These are phyloP conservation scores for Candolleomyces eurysporus DNA, from an alignment of 768 basidiomycete genomes.

Conservation along the genomic window DNA sequence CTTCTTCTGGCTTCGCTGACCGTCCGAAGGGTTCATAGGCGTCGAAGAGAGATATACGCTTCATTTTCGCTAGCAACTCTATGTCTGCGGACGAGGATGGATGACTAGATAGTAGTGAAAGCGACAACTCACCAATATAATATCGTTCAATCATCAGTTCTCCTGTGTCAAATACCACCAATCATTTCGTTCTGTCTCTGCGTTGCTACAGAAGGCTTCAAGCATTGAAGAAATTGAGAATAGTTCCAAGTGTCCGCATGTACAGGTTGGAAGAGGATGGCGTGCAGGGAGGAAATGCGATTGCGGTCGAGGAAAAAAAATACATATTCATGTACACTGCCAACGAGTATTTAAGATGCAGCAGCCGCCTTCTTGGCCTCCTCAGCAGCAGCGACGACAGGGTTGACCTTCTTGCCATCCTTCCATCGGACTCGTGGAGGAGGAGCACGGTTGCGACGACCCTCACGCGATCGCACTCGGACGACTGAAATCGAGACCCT, in stretches of 20 bases:
- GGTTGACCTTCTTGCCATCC: constrained; percentile 94
- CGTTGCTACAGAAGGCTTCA: too few relatives aligned
- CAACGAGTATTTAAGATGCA: constrained; percentile 22
- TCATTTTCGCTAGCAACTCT: constrained; percentile 78
- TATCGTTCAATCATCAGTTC: background rate
- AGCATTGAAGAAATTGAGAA: background rate
- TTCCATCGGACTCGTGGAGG: constrained; percentile 96
- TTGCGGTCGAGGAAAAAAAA: constrained; percentile 2
- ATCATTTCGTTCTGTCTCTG: too few relatives aligned
- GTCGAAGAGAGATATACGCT: constrained; percentile 52
- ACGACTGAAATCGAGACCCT: constrained; percentile 63
- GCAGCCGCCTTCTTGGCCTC: constrained; percentile 69
- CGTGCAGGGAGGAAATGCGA: background rate
- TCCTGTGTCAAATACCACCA: too few relatives aligned
- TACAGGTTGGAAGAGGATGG: background rate
- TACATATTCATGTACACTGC: background rate
- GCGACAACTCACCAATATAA: constrained; percentile 38
- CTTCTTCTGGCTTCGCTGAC: background rate
- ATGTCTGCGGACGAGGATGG: constrained; percentile 58
- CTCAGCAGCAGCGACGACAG: constrained; percentile 91
- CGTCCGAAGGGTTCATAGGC: constrained; percentile 5
- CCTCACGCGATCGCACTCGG: constrained; percentile 94
- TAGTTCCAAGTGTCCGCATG: background rate
- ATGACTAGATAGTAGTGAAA: constrained; percentile 76
- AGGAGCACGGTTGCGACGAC: constrained; percentile 95